phyloP scores from a whole-genome alignment of 1,284 basidiomycete genomes.

The Apiotrichum brassicae region DNA sequence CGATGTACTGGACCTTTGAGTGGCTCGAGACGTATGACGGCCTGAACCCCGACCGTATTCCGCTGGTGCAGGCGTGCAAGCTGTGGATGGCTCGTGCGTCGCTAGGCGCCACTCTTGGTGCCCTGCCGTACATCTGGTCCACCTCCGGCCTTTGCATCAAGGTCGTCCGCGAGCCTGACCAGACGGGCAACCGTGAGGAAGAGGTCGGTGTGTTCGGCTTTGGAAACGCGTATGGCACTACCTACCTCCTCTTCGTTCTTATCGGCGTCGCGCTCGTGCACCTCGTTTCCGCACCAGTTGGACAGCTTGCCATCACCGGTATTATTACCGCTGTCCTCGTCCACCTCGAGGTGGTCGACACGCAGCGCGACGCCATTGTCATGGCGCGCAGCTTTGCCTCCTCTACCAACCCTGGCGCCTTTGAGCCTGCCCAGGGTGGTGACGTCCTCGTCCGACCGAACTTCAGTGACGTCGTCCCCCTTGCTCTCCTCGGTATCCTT shows the following conservation, averaged over 20 bases:
- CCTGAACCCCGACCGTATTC: slow-evolving; percentile 33
- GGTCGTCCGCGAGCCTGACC: slow-evolving; percentile 49
- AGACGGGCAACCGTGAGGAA: slow-evolving; percentile 36
- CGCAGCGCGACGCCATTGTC: slow-evolving; percentile 61
- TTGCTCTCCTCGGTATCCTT: slow-evolving; percentile 69
- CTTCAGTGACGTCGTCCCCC: slow-evolving; percentile 63
- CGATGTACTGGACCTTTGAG: slow-evolving; percentile 71
- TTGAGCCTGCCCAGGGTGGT: slow-evolving; percentile 48
- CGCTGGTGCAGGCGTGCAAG: slow-evolving; percentile 52
- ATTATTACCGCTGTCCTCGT: slow-evolving; percentile 60
- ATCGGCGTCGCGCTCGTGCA: slow-evolving; percentile 60
- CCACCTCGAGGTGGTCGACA: slow-evolving; percentile 71
- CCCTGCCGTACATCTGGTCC: slow-evolving; percentile 63
- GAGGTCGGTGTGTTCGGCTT: slow-evolving; percentile 73
- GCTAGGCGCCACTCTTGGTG: slow-evolving; percentile 53
- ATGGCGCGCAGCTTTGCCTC: slow-evolving; percentile 45
- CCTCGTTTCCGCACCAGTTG: slow-evolving; percentile 67
- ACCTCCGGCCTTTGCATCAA: slow-evolving; percentile 65
- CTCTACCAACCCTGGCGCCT: slow-evolving; percentile 20
- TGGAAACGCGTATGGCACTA: slow-evolving; percentile 81
- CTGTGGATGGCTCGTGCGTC: slow-evolving; percentile 60
- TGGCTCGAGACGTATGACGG: slow-evolving; percentile 55
- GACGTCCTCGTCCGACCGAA: slow-evolving; percentile 47
- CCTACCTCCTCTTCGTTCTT: slow-evolving; percentile 74
- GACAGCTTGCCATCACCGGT: slow-evolving; percentile 67